Base-by-base conservation (phyloP, 1,139 yeast species). In the Suhomyces wounanorum region DNA sequence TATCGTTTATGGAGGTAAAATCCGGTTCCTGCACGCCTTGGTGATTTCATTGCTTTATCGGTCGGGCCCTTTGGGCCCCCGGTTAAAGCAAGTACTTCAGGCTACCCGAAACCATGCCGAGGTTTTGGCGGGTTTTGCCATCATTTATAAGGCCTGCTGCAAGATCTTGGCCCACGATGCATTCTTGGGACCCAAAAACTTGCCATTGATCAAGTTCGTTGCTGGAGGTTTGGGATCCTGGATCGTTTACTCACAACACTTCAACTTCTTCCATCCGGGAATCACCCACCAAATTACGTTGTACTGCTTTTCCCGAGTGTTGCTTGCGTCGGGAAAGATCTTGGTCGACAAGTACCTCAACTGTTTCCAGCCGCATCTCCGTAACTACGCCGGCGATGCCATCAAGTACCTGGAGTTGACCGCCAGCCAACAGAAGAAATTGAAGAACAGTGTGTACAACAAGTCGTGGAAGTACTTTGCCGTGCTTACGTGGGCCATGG, bases 1-100 rank as follows among this genome's bases (percentile, higher is more conserved):
- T 31, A 67, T 81, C 8, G 84, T 86, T 13, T 88, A 87, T 59
- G 96, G 96, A 2, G 89, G 89, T 14, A 78, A 86, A 58, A 72
- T 87, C 41, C 72, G 96, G 51, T 87, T 88, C 63, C 80, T 87
- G 47, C 96, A 88, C 67, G 86, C 92, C 1, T 65, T 85, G 49
- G 90, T 85, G 43, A 82, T 87, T 68, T 84, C 80, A 54, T 68
- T 81, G 47, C 74, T 79, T 44, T 86, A 79, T 66, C 74, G 83
- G 48, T 68, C 78, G 46, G 78, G 78, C 1, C 81, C 83, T 1
- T 47, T 79, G 39, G 62, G 66, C 44, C 81, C 82, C 18, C 65
- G 88, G 47, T 56, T 83, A 44, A 59, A 64, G 35, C 81, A 79
- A 45, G 78, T 87, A 26, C 57, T 82, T 40, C 73, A 69, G 52